Base-by-base conservation (phyloP, 2,329 filamentous ascomycete genomes). In the Cladosporium sp. region DNA sequence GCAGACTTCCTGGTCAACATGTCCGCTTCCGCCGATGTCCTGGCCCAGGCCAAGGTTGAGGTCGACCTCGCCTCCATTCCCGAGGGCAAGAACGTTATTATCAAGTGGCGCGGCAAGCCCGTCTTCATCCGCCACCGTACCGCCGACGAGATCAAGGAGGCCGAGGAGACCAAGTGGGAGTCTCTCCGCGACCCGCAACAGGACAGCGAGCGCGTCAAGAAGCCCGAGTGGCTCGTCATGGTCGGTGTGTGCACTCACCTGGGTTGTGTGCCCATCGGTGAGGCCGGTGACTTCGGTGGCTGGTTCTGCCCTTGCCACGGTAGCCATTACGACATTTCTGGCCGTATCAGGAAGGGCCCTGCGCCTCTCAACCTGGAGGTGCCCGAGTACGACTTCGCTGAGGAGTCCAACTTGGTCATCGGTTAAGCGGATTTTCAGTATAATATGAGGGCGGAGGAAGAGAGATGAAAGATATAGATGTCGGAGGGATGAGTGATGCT, bases 241-340 rank as follows among this genome's bases (percentile, higher is more conserved):
- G 76, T 99, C 82, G 93, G 92, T 80, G 93, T 99, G 79, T 99
- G 94, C 89, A 99, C 94, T 73, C 94, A 99, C 80, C 83, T 99
- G 74, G 94, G 94, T 80, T 99, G 94, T 85, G 94, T 99, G 69
- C 94, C 94, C 74, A 99, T 99, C 72, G 94, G 95, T 73, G 94
- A 99, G 83, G 91, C 94, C 66, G 94, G 94, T 77, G 95, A 99
- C 80, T 99, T 83, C 73, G 94, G 94, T 76, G 94, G 94, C 75
- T 99, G 94, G 94, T 99, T 99, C 89, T 99, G 94, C 84, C 94
- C 94, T 67, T 99, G 94, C 89, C 94, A 99, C 86, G 94, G 94
- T 78, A 97, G 92, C 69, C 94, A 99, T 84, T 99, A 99, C 86
- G 94, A 99, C 77, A 97, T 99, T 78, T 97, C 92, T 65, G 94